Base-by-base conservation (phyloP, 805 yeast genomes). In the Wickerhamiella cacticola region DNA sequence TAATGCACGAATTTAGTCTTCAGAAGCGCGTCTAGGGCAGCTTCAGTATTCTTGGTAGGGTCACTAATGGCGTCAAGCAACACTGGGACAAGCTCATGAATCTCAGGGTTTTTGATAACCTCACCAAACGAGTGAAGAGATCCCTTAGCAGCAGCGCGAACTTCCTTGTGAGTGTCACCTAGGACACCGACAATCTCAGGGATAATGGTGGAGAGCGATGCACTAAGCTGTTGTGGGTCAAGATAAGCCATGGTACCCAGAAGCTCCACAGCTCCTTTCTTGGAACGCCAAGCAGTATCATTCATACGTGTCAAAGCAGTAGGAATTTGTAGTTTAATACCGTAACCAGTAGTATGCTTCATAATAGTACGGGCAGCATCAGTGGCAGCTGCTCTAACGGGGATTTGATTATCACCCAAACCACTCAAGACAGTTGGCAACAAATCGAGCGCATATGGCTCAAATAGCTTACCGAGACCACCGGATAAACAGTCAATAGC, bases 211-310 rank as follows among this genome's bases (percentile, higher is more conserved):
- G 96, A 82, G 56, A 92, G 70, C 0, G 96, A 86, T 0, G 88
- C 75, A 1, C 96, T 86, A 55, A 92, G 71, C 61, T 92, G 98
- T 2, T 92, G 74, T 3, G 98, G 98, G 59, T 89, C 96, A 52
- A 92, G 72, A 63, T 87, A 92, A 0, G 98, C 98, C 98, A 92
- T 92, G 21, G 95, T 79, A 65, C 99, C 99, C 41, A 92, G 73
- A 46, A 92, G 68, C 62, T 92, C 97, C 16, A 92, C 97, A 5
- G 97, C 84, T 3, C 97, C 98, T 66, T 87, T 85, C 68, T 92
- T 92, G 0, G 95, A 78, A 67, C 99, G 75, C 99, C 99, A 92
- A 0, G 94, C 81, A 49, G 80, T 78, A 52, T 85, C 94, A 56
- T 87, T 94, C 56, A 92, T 71, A 55, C 84, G 85, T 26, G 79